Evolutionary conservation across 2,329 filamentous ascomycete genomes (phyloP).

Genomic region (Colletotrichum simmondsii): DNA sequence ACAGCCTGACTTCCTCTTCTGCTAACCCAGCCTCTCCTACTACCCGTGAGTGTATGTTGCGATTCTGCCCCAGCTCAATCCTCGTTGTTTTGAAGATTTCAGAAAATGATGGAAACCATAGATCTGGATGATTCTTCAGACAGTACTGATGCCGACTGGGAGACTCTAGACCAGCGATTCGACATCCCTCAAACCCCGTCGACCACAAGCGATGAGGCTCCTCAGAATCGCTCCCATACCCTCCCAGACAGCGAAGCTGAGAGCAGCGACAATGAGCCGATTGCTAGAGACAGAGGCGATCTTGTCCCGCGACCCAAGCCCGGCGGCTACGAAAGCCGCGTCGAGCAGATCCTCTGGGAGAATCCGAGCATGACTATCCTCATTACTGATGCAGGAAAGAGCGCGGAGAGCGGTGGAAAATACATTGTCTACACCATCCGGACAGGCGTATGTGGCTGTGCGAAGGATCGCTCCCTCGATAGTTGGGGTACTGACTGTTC

Average conservation of each 20-base stretch:
- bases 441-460: conserved; percentile 76
- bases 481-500: neutral
- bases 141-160: conserved; percentile 58
- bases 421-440: conserved; percentile 98
- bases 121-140: conserved; percentile 46
- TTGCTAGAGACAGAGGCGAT: conserved; percentile 48
- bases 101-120: conserved; percentile 51
- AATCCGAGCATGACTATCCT: conserved; percentile 89
- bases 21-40: conserved; percentile 73
- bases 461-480: neutral
- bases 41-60: conserved; percentile 55
- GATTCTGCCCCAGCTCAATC: neutral
- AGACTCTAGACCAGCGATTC: conserved; percentile 64
- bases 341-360: conserved; percentile 98
- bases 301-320: conserved; percentile 74
- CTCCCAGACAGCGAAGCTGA: conserved; percentile 54
- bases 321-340: conserved; percentile 91
- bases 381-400: conserved; percentile 96
- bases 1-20: conserved; percentile 78
- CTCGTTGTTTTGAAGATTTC: conserved; percentile 17
- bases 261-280: conserved; percentile 60
- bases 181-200: conserved; percentile 78
- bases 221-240: conserved; percentile 52
- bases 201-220: conserved; percentile 75
- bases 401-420: conserved; percentile 87